These are phyloP conservation scores for Talaromyces wortmannii DNA, from an alignment of 495 filamentous ascomycete species.

Conservation along the genomic window DNA sequence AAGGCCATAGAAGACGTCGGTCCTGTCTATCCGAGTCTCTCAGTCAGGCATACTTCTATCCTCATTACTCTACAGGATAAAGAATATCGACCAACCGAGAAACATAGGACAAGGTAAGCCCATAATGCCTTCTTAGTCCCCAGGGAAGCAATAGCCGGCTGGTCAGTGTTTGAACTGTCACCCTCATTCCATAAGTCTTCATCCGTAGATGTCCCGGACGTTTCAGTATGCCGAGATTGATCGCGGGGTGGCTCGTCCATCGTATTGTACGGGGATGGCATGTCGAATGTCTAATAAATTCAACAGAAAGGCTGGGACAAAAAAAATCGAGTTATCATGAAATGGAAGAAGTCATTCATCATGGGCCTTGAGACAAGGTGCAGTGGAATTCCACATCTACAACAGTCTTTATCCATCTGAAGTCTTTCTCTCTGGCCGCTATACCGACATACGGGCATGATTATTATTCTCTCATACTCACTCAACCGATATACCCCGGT, in stretches of 20 bases:
- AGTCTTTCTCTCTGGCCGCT: too few species aligned
- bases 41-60: neutral
- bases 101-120: slow-evolving; percentile 14
- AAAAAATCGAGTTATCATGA: too few species aligned
- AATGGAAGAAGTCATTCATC: too few species aligned
- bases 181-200: neutral
- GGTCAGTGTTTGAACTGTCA: neutral
- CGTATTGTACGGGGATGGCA: neutral
- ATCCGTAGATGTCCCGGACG: neutral
- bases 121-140: slow-evolving; percentile 12
- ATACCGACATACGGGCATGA: too few species aligned
- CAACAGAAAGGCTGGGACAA: neutral
- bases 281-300: neutral
- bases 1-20: slow-evolving; percentile 11
- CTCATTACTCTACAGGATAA: neutral
- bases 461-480: neutral
- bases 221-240: neutral
- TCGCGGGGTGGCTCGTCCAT: neutral
- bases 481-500: slow-evolving; percentile 2
- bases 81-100: slow-evolving; percentile 9
- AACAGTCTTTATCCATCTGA: neutral
- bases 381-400: neutral
- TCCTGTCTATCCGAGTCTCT: slow-evolving; percentile 7
- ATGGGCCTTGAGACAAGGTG: neutral
- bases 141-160: neutral